A percentile compares a stretch with the other conserved stretches of the same genome.
phyloP scores from a whole-genome alignment of 495 filamentous ascomycete species.

The Penicillium bovifimosum region DNA sequence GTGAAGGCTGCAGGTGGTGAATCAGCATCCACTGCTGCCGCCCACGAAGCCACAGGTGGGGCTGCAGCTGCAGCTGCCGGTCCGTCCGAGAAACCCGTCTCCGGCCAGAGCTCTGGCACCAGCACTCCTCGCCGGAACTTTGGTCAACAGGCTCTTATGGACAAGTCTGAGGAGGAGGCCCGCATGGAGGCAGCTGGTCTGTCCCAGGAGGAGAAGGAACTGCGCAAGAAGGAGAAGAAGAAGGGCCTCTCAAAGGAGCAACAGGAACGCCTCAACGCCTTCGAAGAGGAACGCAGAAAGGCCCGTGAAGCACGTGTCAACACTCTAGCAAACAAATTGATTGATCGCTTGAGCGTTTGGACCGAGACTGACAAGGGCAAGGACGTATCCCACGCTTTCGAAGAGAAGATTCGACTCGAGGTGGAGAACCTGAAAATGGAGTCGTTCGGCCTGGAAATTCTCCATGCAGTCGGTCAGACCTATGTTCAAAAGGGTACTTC shows the following conservation, averaged over 20 bases:
- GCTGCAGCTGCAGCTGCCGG: constrained; percentile 17
- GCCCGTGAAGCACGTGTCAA: constrained; percentile 89
- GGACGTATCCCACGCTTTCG: constrained; percentile 83
- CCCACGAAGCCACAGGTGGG: constrained; percentile 17
- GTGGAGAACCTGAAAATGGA: constrained; percentile 99
- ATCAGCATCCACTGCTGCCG: constrained; percentile 23
- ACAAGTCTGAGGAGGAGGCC: constrained; percentile 82
- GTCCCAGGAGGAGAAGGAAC: constrained; percentile 69
- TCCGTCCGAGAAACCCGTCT: constrained; percentile 16
- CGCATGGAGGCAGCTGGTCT: constrained; percentile 61
- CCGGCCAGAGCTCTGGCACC: constrained; percentile 48
- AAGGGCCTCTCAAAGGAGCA: constrained; percentile 86
- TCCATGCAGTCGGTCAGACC: constrained; percentile 88
- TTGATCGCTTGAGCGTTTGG: constrained; percentile 91
- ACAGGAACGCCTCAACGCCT: constrained; percentile 78
- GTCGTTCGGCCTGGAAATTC: constrained; percentile 92
- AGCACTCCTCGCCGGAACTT: constrained; percentile 64
- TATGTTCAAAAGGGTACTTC: constrained; percentile 83
- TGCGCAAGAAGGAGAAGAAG: constrained; percentile 81
- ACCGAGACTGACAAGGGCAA: constrained; percentile 88
- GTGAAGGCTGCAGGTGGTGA: constrained; percentile 28
- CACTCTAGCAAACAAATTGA: constrained; percentile 73
- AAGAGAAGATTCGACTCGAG: constrained; percentile 89
- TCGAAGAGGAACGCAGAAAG: constrained; percentile 76
- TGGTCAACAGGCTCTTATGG: constrained; percentile 79